phyloP scores from a whole-genome alignment of 2,329 filamentous ascomycete genomes.

The Monilinia fructigena region DNA sequence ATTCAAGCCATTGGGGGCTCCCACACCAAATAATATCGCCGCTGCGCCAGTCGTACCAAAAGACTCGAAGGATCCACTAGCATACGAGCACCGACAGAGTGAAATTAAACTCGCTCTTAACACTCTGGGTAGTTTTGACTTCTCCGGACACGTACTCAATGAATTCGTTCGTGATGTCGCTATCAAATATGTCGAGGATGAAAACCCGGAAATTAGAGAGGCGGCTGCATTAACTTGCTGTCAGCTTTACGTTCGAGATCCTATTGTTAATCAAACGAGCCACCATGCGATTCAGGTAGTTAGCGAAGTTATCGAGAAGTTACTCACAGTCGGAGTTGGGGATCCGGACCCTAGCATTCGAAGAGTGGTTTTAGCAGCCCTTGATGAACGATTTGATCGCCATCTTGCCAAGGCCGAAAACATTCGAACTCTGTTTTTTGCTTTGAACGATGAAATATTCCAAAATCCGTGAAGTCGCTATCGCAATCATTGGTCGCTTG shows the following conservation, averaged over 20 bases:
- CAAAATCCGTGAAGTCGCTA: conserved; percentile 89
- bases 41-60: conserved; percentile 81
- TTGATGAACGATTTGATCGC: conserved; percentile 91
- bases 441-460: conserved; percentile 93
- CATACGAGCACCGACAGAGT: conserved; percentile 75
- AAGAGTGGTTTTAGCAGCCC: conserved; percentile 79
- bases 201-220: conserved; percentile 89
- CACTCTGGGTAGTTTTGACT: conserved; percentile 97
- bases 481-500: conserved; percentile 91
- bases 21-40: conserved; percentile 74
- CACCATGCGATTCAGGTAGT: conserved; percentile 96
- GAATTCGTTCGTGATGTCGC: conserved; percentile 98
- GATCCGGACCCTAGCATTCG: conserved; percentile 89
- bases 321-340: conserved; percentile 90
- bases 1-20: conserved; percentile 89
- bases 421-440: conserved; percentile 90
- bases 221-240: conserved; percentile 96
- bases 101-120: conserved; percentile 93
- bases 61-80: conserved; percentile 79
- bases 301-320: conserved; percentile 94
- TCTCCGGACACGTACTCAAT: conserved; percentile 87
- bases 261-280: conserved; percentile 96
- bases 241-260: conserved; percentile 93
- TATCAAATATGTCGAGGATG: conserved; percentile 96
- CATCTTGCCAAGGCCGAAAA: conserved; percentile 98